These are phyloP conservation scores for Gossypium bickii DNA, from an alignment of 345 rosid species.

Conservation along the genomic window DNA sequence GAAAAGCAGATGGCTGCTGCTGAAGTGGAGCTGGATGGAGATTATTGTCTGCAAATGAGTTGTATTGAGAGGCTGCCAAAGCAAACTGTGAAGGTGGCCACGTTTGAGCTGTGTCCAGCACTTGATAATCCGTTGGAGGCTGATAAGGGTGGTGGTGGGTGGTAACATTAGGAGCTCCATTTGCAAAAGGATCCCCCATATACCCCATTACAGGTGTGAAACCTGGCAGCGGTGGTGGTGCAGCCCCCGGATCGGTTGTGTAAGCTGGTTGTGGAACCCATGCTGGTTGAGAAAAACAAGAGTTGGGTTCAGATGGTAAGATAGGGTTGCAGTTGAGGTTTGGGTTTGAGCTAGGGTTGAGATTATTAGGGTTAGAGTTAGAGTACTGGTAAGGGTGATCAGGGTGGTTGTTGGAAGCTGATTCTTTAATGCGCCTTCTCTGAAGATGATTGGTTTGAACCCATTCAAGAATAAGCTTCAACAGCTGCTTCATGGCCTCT, in stretches of 20 bases:
- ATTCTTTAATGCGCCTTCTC: constrained; percentile 39
- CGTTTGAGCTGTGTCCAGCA: constrained; percentile 43
- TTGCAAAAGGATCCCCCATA: constrained; percentile 35
- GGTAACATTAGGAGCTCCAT: constrained; percentile 29
- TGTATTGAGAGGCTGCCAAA: constrained; percentile 33
- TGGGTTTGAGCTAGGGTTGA: constrained; percentile 30
- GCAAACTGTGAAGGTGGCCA: constrained; percentile 47
- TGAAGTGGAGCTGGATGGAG: constrained; percentile 22
- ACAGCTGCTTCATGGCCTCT: constrained; percentile 85
- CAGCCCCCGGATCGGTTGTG: constrained; percentile 28
- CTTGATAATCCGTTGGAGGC: constrained; percentile 31
- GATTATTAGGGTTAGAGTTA: constrained; percentile 43
- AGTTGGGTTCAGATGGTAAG: constrained; percentile 33
- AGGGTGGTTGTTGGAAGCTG: constrained; percentile 14
- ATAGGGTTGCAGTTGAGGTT: constrained; percentile 26
- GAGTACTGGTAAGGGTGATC: constrained; percentile 35
- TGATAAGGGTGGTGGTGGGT: constrained; percentile 25
- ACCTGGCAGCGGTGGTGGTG: constrained; percentile 18
- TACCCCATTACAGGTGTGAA: constrained; percentile 37
- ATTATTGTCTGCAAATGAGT: constrained; percentile 27
- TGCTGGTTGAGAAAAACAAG: constrained; percentile 37
- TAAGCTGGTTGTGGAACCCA: constrained; percentile 45
- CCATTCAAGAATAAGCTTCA: constrained; percentile 96
- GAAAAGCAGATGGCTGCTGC: constrained; percentile 32
- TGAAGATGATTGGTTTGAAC: constrained; percentile 86